Conservation (phyloP, 352 stramenopile species). For the Phytopythium helicoides region DNA sequence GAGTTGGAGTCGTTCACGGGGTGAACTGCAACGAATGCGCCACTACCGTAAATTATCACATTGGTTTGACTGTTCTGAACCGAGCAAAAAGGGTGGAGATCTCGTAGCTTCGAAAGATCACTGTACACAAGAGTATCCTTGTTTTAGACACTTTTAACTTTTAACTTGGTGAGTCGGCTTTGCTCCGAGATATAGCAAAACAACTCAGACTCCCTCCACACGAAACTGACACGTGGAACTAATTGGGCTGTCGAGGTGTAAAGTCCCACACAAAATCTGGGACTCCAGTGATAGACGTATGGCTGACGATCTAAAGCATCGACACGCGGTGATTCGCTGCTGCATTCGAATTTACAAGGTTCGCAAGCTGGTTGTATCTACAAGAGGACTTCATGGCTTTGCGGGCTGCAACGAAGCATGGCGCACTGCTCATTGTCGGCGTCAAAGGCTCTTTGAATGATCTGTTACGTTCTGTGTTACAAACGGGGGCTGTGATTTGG, state of each 20-base stretch:
- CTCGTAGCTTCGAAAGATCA: background rate
- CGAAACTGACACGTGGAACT: background rate
- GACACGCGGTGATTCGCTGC: background rate
- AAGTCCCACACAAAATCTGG: background rate
- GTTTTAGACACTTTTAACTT: no score
- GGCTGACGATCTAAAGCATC: background rate
- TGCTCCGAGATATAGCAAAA: conserved; percentile 5
- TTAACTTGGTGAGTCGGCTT: background rate
- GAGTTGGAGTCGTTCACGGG: background rate
- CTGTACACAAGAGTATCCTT: background rate
- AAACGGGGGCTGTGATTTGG: background rate
- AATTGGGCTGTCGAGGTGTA: background rate
- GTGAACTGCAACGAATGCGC: background rate
- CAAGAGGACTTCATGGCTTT: background rate
- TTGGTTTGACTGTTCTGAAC: background rate
- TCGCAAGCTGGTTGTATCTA: background rate
- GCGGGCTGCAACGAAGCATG: background rate
- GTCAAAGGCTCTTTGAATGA: background rate
- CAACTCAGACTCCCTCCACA: background rate
- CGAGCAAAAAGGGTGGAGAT: background rate
- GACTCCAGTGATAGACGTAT: background rate
- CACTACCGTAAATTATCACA: background rate
- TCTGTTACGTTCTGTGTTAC: background rate
- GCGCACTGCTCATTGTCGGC: background rate
- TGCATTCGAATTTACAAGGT: background rate